Conservation (phyloP, 163 green algal genomes). For the Scenedesmus sp. region DNA sequence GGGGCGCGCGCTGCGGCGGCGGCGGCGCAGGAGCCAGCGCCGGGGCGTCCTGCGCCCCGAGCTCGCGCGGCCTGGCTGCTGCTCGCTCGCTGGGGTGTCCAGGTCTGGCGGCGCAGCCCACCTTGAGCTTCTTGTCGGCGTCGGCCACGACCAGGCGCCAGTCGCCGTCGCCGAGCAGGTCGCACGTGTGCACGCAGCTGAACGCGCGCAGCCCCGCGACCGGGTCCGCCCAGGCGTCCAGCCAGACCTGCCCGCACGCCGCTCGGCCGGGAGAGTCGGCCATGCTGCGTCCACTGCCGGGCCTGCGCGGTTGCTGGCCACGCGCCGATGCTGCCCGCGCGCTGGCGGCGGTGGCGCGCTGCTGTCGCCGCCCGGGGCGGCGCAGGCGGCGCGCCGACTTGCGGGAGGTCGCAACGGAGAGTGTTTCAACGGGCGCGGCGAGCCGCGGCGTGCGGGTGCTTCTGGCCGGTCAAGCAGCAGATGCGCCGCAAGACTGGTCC, state of each 20-base stretch:
- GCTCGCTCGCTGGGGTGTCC: not conserved
- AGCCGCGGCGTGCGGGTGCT: too few species aligned
- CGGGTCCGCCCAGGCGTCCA: slow-evolving; percentile 55
- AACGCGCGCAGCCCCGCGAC: slow-evolving; percentile 68
- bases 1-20: not conserved
- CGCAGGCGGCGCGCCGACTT: too few species aligned
- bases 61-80: not conserved
- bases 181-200: slow-evolving; percentile 63
- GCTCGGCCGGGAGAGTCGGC: too few species aligned
- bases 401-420: too few species aligned
- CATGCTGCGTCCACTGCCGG: not conserved
- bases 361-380: not conserved
- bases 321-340: not conserved
- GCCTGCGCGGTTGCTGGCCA: not conserved
- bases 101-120: not conserved
- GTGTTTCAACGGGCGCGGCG: too few species aligned
- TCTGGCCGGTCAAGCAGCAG: too few species aligned
- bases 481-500: too few species aligned
- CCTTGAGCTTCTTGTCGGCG: slow-evolving; percentile 75
- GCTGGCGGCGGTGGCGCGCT: not conserved
- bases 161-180: slow-evolving; percentile 75
- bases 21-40: too few species aligned
- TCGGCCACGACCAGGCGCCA: slow-evolving; percentile 72
- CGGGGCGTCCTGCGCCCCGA: too few species aligned
- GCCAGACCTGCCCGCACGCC: slow-evolving; percentile 43